Conservation (phyloP, 352 stramenopile species). For the Pythium aristosporum region DNA sequence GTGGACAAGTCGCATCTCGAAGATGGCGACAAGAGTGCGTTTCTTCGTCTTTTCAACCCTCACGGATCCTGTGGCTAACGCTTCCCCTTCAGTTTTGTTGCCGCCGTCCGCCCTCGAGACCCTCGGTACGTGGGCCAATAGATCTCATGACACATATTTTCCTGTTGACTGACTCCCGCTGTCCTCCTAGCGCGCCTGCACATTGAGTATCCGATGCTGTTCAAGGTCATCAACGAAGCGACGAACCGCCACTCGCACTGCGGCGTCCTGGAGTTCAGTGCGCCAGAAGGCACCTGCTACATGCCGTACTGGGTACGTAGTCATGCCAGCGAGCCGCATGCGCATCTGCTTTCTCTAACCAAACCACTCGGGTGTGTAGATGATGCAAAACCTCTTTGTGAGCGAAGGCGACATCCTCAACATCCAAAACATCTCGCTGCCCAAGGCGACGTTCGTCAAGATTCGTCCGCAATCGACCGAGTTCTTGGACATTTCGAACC, state of each 20-base stretch:
- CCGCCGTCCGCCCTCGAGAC: slow-evolving; percentile 97
- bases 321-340: too few relatives aligned
- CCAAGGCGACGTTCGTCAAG: slow-evolving; percentile 98
- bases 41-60: not conserved
- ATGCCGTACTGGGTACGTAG: slow-evolving; percentile 97
- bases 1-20: slow-evolving; percentile 87
- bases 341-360: too few relatives aligned
- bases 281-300: slow-evolving; percentile 97
- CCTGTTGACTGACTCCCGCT: not conserved
- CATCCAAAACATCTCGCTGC: slow-evolving; percentile 95
- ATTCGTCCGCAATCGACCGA: slow-evolving; percentile 98
- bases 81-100: slow-evolving; percentile 82
- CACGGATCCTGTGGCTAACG: not conserved
- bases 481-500: slow-evolving; percentile 99
- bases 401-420: slow-evolving; percentile 92
- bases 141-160: not conserved
- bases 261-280: slow-evolving; percentile 98
- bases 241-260: slow-evolving; percentile 93
- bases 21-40: slow-evolving; percentile 87
- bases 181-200: slow-evolving; percentile 73
- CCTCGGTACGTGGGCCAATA: slow-evolving; percentile 61
- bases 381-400: slow-evolving; percentile 99
- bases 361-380: slow-evolving; percentile 39
- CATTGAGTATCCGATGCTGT: slow-evolving; percentile 99
- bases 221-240: slow-evolving; percentile 92